Base-by-base conservation (phyloP, 441 rosid species). In the Brassica hybrid region DNA sequence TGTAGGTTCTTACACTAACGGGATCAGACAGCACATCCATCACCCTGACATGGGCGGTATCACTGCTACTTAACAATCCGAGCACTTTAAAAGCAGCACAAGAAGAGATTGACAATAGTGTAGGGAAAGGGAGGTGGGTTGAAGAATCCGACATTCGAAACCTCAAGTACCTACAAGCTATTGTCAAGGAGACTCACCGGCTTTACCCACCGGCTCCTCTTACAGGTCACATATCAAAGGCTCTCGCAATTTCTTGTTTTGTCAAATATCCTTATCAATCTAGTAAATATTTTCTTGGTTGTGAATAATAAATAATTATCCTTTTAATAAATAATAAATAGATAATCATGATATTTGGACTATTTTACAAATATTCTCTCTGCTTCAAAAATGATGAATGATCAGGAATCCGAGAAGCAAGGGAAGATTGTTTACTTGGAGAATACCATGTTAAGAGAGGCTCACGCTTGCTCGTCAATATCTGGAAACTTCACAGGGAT, bases 121-220 rank as follows among this genome's bases (percentile, higher is more conserved):
- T 88, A 1, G 89, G 88, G 6, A 81, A 61, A 70, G 66, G 38
- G 1, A 79, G 80, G 17, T 83, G 85, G 87, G 81, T 82, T 3
- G 78, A 83, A 23, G 91, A 88, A 64, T 83, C 86, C 7, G 87
- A 88, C 45, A 76, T 86, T 11, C 23, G 13, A 63, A 76, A 78
- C 63, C 77, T 88, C 14, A 78, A 74, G 27, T 84, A 76, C 80
- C 30, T 86, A 43, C 84, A 83, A 74, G 88, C 90, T 71, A 75
- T 86, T 16, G 76, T 88, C 62, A 88, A 88, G 30, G 92, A 88
- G 80, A 71, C 84, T 36, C 73, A 85, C 13, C 84, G 92, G 1
- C 78, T 88, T 4, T 74, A 84, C 62, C 88, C 87, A 6, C 84
- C 85, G 1, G 88, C 84, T 13, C 89, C 89, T 32, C 25, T 85